Conservation (phyloP, 148 eudicot genomes). For the Persicaria maculosa region DNA sequence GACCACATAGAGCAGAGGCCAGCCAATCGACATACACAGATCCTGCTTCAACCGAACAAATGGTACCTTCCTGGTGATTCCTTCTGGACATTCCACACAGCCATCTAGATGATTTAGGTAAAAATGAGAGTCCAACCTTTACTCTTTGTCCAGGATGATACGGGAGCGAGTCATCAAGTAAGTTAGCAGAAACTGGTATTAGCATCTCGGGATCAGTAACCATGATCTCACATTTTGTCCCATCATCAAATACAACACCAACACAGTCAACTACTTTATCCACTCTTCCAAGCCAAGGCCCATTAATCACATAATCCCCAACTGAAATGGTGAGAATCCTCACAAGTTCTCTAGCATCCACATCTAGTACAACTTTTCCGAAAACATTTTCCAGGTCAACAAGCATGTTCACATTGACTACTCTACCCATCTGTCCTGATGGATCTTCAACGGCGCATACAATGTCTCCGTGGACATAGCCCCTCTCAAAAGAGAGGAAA, state of each 20-base stretch:
- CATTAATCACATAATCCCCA: slow-evolving; percentile 64
- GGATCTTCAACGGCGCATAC: slow-evolving; percentile 52
- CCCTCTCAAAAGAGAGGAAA: slow-evolving; percentile 80
- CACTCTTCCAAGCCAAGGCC: slow-evolving; percentile 88
- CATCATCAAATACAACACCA: slow-evolving; percentile 67
- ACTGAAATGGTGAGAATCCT: slow-evolving; percentile 54
- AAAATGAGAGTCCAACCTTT: slow-evolving; percentile 31
- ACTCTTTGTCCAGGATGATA: slow-evolving; percentile 92
- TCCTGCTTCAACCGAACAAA: slow-evolving; percentile 69
- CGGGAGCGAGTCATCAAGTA: slow-evolving; percentile 64
- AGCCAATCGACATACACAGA: slow-evolving; percentile 71
- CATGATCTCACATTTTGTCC: slow-evolving; percentile 53
- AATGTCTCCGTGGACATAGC: slow-evolving; percentile 55
- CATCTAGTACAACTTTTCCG: slow-evolving; percentile 41
- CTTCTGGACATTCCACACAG: slow-evolving; percentile 55
- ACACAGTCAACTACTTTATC: slow-evolving; percentile 56
- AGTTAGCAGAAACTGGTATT: slow-evolving; percentile 48
- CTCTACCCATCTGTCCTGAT: slow-evolving; percentile 72
- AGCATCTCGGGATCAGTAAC: slow-evolving; percentile 49
- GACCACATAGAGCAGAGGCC: slow-evolving; percentile 34
- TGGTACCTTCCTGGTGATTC: slow-evolving; percentile 48
- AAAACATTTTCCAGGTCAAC: slow-evolving; percentile 70
- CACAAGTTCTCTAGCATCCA: slow-evolving; percentile 37
- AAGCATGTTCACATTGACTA: slow-evolving; percentile 40
- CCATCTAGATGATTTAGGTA: slow-evolving; percentile 54